Percentiles rank a stretch among this genome's conserved stretches.
phyloP scores from a whole-genome alignment of 148 eudicot genomes.

The Dysphania ambrosioides region DNA sequence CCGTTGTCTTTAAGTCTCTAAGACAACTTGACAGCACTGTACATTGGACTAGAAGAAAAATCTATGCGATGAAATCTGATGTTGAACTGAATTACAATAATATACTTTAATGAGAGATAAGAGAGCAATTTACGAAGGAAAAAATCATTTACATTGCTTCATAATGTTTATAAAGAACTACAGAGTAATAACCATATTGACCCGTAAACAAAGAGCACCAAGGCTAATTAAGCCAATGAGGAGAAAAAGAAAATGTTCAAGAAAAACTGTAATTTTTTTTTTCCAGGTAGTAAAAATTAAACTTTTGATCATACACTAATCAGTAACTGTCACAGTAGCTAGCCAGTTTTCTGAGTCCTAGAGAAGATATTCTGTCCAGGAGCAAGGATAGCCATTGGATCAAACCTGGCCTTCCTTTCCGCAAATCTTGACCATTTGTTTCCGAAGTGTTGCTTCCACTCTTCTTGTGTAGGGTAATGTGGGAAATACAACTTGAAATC shows the following conservation, averaged over 20 bases:
- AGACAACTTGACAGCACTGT: too few species aligned
- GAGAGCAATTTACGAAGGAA: conserved; percentile 2
- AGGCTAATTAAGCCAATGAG: conserved; percentile 9
- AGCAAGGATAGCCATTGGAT: conserved; percentile 84
- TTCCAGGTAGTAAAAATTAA: conserved; percentile 15
- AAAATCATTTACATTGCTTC: conserved; percentile 48
- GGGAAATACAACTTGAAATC: conserved; percentile 77
- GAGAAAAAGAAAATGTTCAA: not conserved
- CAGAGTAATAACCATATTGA: conserved; percentile 16
- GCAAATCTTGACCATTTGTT: conserved; percentile 60
- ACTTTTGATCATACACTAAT: conserved; percentile 14
- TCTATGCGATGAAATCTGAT: not conserved
- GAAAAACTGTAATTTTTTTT: conserved; percentile 10
- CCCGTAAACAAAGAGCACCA: not conserved
- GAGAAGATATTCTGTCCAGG: conserved; percentile 86
- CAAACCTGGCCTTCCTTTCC: conserved; percentile 54
- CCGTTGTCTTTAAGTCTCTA: too few species aligned
- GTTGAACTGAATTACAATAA: not conserved
- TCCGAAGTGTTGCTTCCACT: conserved; percentile 84
- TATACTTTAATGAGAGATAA: not conserved
- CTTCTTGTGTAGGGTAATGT: conserved; percentile 53
- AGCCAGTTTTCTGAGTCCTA: conserved; percentile 25
- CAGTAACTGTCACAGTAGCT: not conserved
- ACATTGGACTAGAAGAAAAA: not conserved
- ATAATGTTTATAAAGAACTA: conserved; percentile 29